A percentile compares a stretch with the other conserved stretches of the same genome.
Conservation (phyloP, 495 filamentous ascomycete species). For the Achaetomiella virescens region DNA sequence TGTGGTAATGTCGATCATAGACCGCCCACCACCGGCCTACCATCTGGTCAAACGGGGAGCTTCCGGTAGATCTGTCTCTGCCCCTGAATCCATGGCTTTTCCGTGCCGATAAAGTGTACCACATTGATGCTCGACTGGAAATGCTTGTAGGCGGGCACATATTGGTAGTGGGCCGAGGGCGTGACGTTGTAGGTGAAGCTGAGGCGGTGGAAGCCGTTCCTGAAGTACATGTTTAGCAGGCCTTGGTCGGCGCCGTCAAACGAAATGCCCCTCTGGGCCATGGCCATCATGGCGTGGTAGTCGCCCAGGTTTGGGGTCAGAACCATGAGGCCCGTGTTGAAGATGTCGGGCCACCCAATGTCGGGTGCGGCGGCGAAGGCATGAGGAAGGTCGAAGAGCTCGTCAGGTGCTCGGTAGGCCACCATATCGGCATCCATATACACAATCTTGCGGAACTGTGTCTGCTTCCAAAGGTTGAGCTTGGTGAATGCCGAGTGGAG, state of each 20-base stretch:
- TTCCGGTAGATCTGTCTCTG: conserved; percentile 48
- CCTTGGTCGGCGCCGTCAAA: conserved; percentile 98
- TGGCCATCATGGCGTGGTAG: conserved; percentile 73
- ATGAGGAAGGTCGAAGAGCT: conserved; percentile 72
- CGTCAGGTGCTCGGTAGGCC: conserved; percentile 79
- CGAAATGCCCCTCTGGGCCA: conserved; percentile 80
- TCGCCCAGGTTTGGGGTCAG: conserved; percentile 80
- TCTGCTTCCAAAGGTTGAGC: conserved; percentile 88
- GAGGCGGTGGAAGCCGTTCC: conserved; percentile 70
- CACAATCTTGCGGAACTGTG: conserved; percentile 81
- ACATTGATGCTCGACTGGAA: conserved; percentile 80
- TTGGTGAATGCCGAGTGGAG: conserved; percentile 92
- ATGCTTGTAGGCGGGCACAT: conserved; percentile 88
- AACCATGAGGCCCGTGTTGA: conserved; percentile 95
- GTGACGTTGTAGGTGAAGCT: conserved; percentile 97
- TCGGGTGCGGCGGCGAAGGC: conserved; percentile 89
- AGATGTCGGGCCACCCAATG: conserved; percentile 96
- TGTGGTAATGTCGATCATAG: conserved; percentile 76
- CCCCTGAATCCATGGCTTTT: conserved; percentile 85
- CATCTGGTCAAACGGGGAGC: conserved; percentile 72
- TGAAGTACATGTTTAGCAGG: conserved; percentile 90
- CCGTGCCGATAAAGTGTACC: conserved; percentile 86
- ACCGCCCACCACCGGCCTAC: conserved; percentile 83
- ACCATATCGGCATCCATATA: conserved; percentile 92
- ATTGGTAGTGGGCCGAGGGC: conserved; percentile 89